These are phyloP conservation scores for Cyclanthera cordifolia DNA, from an alignment of 306 rosid genomes.

Conservation along the genomic window DNA sequence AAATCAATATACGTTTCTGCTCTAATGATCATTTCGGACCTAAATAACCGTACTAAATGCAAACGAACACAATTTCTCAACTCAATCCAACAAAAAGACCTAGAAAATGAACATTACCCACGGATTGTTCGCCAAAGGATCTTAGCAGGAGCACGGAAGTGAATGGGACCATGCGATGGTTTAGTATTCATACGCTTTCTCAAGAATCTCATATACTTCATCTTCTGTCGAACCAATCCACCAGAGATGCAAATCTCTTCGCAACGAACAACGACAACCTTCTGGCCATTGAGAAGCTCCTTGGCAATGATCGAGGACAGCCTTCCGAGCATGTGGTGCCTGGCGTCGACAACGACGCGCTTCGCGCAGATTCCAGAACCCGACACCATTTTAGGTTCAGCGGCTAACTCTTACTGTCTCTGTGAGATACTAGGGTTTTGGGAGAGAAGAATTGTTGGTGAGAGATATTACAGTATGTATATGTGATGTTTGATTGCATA, in stretches of 20 bases:
- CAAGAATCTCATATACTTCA: constrained; percentile 67
- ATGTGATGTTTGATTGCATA: not conserved
- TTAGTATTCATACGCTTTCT: constrained; percentile 76
- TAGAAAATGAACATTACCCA: constrained; percentile 31
- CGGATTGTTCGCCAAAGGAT: constrained; percentile 79
- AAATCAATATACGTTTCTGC: not conserved
- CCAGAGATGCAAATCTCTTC: constrained; percentile 72
- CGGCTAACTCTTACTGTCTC: not conserved
- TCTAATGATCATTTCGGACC: not conserved
- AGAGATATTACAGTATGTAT: not conserved
- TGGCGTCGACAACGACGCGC: constrained; percentile 65
- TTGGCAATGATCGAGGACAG: constrained; percentile 51
- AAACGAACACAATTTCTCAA: not conserved
- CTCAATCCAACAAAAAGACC: not conserved
- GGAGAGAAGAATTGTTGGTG: not conserved
- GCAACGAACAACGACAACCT: constrained; percentile 47
- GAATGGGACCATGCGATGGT: constrained; percentile 78
- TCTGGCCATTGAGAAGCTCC: constrained; percentile 65
- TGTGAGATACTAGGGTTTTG: constrained; percentile 10
- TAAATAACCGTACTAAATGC: not conserved
- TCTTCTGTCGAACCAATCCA: constrained; percentile 57
- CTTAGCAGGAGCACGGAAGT: constrained; percentile 62
- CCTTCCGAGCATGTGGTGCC: constrained; percentile 74
- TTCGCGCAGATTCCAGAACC: constrained; percentile 61
- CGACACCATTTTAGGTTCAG: constrained; percentile 37